Percentiles rank a stretch among this genome's conserved stretches.
phyloP scores from a whole-genome alignment of 495 filamentous ascomycete genomes.

The Endocarpon pusillum region DNA sequence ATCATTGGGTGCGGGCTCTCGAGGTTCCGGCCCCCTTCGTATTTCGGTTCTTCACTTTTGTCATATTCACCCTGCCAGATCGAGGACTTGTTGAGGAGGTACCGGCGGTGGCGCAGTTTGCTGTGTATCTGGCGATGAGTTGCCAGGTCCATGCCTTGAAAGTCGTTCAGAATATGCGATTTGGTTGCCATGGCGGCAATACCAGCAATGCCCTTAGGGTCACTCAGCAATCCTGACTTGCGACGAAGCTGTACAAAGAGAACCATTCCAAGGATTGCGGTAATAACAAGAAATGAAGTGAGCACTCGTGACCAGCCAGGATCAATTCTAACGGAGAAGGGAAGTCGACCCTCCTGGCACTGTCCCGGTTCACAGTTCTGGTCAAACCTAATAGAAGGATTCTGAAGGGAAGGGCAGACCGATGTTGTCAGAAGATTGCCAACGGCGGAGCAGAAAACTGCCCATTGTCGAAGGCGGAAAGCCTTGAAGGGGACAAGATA shows the following conservation, averaged over 20 bases:
- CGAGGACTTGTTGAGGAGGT: constrained; percentile 50
- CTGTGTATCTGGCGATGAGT: constrained; percentile 47
- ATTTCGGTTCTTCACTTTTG: constrained; percentile 15
- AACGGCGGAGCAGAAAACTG: constrained; percentile 44
- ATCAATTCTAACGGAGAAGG: constrained; percentile 30
- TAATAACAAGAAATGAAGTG: constrained; percentile 28
- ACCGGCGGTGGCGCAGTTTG: constrained; percentile 42
- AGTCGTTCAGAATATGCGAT: constrained; percentile 56
- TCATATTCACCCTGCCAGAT: constrained; percentile 38
- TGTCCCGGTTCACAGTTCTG: constrained; percentile 3
- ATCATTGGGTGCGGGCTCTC: constrained; percentile 51
- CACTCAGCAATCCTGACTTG: constrained; percentile 44
- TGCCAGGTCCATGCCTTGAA: constrained; percentile 52
- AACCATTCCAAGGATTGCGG: constrained; percentile 33
- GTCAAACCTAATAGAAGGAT: constrained; percentile 28
- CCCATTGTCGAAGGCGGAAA: constrained; percentile 40
- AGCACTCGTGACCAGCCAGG: constrained; percentile 43
- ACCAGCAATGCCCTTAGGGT: constrained; percentile 58
- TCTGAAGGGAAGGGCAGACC: constrained; percentile 42
- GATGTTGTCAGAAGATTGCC: constrained; percentile 45
- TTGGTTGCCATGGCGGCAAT: constrained; percentile 57
- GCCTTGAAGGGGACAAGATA: constrained; percentile 46
- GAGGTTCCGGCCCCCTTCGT: constrained; percentile 18
- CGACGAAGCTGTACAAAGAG: constrained; percentile 42
- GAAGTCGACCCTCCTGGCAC: neutral